Percentiles rank a stretch among this genome's conserved stretches.
These are phyloP conservation scores for Termitomyces sp. DNA, from an alignment of 768 basidiomycete genomes.

Conservation along the genomic window DNA sequence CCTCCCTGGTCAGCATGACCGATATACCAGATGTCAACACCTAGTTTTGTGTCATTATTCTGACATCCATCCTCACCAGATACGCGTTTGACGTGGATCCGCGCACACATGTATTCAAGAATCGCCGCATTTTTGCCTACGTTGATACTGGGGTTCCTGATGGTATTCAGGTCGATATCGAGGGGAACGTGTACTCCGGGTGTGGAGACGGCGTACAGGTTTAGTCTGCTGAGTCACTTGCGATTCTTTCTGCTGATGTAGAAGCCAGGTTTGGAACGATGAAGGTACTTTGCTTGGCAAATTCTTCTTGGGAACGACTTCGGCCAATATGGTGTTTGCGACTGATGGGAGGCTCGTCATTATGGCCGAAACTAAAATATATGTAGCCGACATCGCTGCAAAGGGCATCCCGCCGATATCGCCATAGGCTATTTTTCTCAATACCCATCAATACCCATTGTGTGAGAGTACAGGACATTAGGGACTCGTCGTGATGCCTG, in stretches of 20 bases:
- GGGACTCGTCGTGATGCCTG: neutral
- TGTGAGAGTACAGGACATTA: neutral
- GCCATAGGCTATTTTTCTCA: neutral
- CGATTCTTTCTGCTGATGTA: neutral
- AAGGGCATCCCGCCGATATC: slow-evolving; percentile 22
- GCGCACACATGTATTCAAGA: slow-evolving; percentile 48
- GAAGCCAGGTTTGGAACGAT: slow-evolving; percentile 50
- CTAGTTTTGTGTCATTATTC: neutral
- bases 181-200: slow-evolving; percentile 67
- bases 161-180: slow-evolving; percentile 61
- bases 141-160: slow-evolving; percentile 66
- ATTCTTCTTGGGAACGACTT: slow-evolving; percentile 49
- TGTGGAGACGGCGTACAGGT: slow-evolving; percentile 73
- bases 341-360: slow-evolving; percentile 42
- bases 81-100: slow-evolving; percentile 70
- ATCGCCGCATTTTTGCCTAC: slow-evolving; percentile 69
- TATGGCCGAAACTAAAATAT: slow-evolving; percentile 47
- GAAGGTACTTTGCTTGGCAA: slow-evolving; percentile 62
- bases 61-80: slow-evolving; percentile 29
- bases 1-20: neutral
- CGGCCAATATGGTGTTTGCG: slow-evolving; percentile 49
- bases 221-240: slow-evolving; percentile 10
- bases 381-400: slow-evolving; percentile 45
- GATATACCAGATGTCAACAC: neutral
- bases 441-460: neutral